Evolutionary conservation across 352 stramenopile genomes (phyloP).

Genomic region (Globisporangium orthogonon): DNA sequence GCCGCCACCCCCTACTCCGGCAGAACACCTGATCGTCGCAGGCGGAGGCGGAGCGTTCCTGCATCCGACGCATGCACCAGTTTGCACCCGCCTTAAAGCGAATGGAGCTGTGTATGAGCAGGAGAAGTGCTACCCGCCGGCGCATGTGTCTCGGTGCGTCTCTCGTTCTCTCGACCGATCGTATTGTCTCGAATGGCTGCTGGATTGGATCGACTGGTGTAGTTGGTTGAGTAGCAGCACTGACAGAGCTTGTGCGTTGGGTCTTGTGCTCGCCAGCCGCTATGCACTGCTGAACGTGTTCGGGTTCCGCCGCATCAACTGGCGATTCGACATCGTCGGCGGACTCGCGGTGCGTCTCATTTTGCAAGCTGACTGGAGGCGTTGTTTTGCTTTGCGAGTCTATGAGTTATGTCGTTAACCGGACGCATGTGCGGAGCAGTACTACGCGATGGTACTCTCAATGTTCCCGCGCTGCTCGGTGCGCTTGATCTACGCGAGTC

Average conservation of each 20-base stretch:
- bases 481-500: slow-evolving; percentile 51
- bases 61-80: slow-evolving; percentile 84
- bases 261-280: slow-evolving; percentile 26
- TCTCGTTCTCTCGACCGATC: not conserved
- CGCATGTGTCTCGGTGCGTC: slow-evolving; percentile 60
- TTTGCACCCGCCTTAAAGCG: slow-evolving; percentile 42
- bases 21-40: slow-evolving; percentile 82
- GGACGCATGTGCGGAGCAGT: slow-evolving; percentile 20
- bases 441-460: slow-evolving; percentile 88
- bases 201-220: not conserved
- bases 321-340: slow-evolving; percentile 90
- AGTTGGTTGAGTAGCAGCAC: not conserved
- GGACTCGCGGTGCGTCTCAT: slow-evolving; percentile 56
- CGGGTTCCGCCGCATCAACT: slow-evolving; percentile 90
- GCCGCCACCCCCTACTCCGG: not conserved
- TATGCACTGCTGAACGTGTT: slow-evolving; percentile 83
- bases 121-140: slow-evolving; percentile 76
- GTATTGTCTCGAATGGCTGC: not conserved
- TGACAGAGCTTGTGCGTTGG: not conserved
- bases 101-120: slow-evolving; percentile 73
- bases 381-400: not conserved
- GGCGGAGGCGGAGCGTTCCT: slow-evolving; percentile 88
- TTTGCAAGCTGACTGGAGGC: not conserved
- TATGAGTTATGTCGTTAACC: not conserved
- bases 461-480: slow-evolving; percentile 91